A percentile compares a stretch with the other conserved stretches of the same genome.
phyloP scores from a whole-genome alignment of 1,284 basidiomycete species.

The Heimioporus punctisporus region DNA sequence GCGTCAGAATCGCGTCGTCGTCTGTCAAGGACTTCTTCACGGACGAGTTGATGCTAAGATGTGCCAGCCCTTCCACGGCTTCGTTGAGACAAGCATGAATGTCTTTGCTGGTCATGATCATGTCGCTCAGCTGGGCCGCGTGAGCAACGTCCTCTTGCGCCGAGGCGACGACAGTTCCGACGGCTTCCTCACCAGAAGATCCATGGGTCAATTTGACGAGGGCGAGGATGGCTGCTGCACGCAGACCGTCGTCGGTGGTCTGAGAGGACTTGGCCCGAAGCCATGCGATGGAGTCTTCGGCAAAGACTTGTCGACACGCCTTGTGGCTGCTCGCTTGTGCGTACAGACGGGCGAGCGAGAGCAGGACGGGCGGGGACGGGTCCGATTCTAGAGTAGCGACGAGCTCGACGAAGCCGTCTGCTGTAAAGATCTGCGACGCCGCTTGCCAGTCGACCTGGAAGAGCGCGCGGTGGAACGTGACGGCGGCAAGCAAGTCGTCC shows the following conservation, averaged over 20 bases:
- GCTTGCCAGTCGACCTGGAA: conserved; percentile 76
- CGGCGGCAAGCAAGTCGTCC: conserved; percentile 46
- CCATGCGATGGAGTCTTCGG: conserved; percentile 60
- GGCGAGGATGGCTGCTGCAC: conserved; percentile 70
- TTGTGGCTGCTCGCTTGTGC: conserved; percentile 77
- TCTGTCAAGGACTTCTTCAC: conserved; percentile 69
- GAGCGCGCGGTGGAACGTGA: conserved; percentile 69
- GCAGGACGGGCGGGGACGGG: conserved; percentile 46
- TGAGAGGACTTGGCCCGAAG: conserved; percentile 57
- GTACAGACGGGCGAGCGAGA: conserved; percentile 69
- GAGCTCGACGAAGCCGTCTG: conserved; percentile 62
- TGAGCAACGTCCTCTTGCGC: conserved; percentile 47
- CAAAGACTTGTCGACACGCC: conserved; percentile 62
- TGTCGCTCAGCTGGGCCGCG: conserved; percentile 56
- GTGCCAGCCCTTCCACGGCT: conserved; percentile 83
- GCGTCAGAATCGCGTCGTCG: conserved; percentile 52
- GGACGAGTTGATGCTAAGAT: conserved; percentile 68
- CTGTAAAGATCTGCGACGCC: conserved; percentile 61
- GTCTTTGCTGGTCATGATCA: conserved; percentile 47
- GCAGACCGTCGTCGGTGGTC: conserved; percentile 46
- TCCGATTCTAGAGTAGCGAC: conserved; percentile 65
- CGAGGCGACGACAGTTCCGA: conserved; percentile 25
- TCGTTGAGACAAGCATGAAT: conserved; percentile 50
- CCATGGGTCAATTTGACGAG: conserved; percentile 78
- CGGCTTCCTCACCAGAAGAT: conserved; percentile 46